Evolutionary conservation across 768 basidiomycete genomes (phyloP).

Genomic region (Amanita polypyramis): DNA sequence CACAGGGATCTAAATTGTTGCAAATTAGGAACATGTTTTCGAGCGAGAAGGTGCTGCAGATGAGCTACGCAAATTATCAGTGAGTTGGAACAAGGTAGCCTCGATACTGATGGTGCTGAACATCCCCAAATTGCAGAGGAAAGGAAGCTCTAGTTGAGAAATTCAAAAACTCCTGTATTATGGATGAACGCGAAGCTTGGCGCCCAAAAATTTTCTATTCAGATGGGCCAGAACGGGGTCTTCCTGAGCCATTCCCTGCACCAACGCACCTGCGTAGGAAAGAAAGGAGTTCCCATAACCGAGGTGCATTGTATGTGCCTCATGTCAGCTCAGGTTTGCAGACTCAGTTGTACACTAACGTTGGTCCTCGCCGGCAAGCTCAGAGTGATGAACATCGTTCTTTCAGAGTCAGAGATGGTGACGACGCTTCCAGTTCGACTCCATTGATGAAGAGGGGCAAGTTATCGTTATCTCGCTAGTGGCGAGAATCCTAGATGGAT

Average conservation of each 20-base stretch:
- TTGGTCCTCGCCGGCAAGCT: constrained; percentile 11
- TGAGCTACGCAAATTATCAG: constrained; percentile 93
- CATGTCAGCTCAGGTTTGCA: constrained; percentile 14
- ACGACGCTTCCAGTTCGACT: not conserved
- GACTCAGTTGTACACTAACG: constrained; percentile 4
- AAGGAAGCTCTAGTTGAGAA: constrained; percentile 88
- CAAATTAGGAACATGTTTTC: constrained; percentile 77
- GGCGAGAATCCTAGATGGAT: not conserved
- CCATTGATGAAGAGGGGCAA: constrained; percentile 1
- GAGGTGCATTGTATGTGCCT: constrained; percentile 60
- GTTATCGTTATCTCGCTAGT: not conserved
- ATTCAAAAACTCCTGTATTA: constrained; percentile 84
- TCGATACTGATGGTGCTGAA: not conserved
- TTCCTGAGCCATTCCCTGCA: constrained; percentile 72
- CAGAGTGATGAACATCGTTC: constrained; percentile 5
- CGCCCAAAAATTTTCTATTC: constrained; percentile 81
- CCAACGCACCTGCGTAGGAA: constrained; percentile 76
- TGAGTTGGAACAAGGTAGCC: constrained; percentile 26
- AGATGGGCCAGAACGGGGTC: constrained; percentile 59
- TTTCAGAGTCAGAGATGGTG: not conserved
- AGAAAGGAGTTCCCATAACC: constrained; percentile 73
- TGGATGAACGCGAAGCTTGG: constrained; percentile 80
- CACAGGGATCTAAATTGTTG: not conserved
- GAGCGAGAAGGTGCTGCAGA: constrained; percentile 82
- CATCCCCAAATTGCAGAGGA: constrained; percentile 37